Evolutionary conservation across 352 stramenopile species (phyloP).

Genomic region (Peronospora belbahrii): DNA sequence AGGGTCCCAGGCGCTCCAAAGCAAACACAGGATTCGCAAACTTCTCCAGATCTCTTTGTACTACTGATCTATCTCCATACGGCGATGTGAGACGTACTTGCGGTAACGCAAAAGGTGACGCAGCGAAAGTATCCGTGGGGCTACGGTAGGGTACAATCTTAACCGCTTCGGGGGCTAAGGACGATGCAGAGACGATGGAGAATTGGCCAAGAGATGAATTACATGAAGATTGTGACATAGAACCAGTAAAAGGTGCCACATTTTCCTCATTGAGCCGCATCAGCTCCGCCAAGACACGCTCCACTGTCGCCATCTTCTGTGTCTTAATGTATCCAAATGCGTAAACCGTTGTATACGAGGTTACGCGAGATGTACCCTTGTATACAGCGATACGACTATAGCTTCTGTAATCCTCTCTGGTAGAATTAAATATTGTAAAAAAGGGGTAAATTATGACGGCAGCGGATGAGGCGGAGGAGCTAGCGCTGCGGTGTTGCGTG

Average conservation of each 20-base stretch:
- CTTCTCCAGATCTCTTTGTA: conserved; percentile 26
- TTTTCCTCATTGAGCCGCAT: conserved; percentile 23
- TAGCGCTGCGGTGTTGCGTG: conserved; percentile 81
- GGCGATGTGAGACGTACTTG: conserved; percentile 29
- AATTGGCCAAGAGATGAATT: conserved; percentile 36
- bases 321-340: not conserved
- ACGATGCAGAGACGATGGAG: conserved; percentile 33
- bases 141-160: conserved; percentile 31
- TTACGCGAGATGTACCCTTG: not conserved
- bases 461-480: conserved; percentile 51
- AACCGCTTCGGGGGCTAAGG: conserved; percentile 36
- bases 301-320: conserved; percentile 24
- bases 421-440: conserved; percentile 1
- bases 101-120: conserved; percentile 37
- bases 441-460: conserved; percentile 22
- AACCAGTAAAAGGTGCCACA: not conserved
- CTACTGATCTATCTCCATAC: conserved; percentile 14
- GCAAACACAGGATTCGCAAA: conserved; percentile 29
- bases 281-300: conserved; percentile 35
- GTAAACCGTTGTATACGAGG: not conserved
- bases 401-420: not conserved
- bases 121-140: not conserved
- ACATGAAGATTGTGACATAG: not conserved
- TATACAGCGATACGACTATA: not conserved
- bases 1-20: conserved; percentile 34